A percentile compares a stretch with the other conserved stretches of the same genome.
phyloP scores from a whole-genome alignment of 2,329 filamentous ascomycete genomes.

The Rhytidhysteron rufulum region DNA sequence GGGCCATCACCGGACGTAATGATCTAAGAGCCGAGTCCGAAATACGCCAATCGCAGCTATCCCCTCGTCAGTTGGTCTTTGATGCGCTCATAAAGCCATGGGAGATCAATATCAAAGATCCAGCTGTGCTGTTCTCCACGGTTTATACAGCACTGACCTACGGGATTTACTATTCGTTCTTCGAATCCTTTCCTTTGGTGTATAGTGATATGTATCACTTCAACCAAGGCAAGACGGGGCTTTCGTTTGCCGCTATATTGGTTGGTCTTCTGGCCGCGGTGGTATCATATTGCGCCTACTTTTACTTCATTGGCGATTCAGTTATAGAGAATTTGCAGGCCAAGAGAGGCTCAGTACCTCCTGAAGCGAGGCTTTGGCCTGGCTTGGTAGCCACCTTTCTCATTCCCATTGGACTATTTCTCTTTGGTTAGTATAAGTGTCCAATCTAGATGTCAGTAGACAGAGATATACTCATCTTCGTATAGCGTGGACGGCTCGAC shows the following conservation, averaged over 20 bases:
- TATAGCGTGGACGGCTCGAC: slow-evolving; percentile 59
- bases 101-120: slow-evolving; percentile 39
- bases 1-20: slow-evolving; percentile 45
- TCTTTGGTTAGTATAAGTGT: slow-evolving; percentile 45
- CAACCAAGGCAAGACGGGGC: slow-evolving; percentile 7
- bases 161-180: slow-evolving; percentile 14
- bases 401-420: slow-evolving; percentile 61
- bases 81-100: slow-evolving; percentile 36
- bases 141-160: slow-evolving; percentile 15
- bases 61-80: slow-evolving; percentile 41
- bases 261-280: slow-evolving; percentile 6
- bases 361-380: slow-evolving; percentile 39
- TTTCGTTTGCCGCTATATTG: slow-evolving; percentile 6
- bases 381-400: slow-evolving; percentile 53
- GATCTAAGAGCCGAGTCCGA: slow-evolving; percentile 59
- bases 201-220: slow-evolving; percentile 9
- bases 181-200: slow-evolving; percentile 12
- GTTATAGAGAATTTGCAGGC: neutral
- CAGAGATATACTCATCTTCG: neutral
- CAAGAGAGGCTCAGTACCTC: neutral
- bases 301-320: neutral
- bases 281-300: neutral
- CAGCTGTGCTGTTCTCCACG: slow-evolving; percentile 20
- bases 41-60: slow-evolving; percentile 56
- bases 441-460: too few species aligned